phyloP scores from a whole-genome alignment of 768 basidiomycete genomes.

The Lactifluus rugatus region DNA sequence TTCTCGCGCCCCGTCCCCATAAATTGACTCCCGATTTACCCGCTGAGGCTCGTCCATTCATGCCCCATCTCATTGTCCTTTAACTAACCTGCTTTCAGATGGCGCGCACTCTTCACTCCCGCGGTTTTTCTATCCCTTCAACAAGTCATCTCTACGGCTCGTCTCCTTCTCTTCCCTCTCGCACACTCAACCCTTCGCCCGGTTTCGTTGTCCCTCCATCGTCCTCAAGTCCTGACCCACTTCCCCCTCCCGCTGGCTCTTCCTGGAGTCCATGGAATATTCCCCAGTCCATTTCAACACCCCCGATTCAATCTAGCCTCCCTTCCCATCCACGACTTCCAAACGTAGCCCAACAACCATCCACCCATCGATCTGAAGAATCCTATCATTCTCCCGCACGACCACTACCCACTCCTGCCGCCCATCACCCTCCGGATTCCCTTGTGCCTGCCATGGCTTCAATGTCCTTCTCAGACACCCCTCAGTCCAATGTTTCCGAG shows the following conservation, averaged over 20 bases:
- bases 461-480: slow-evolving; percentile 19
- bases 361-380: not conserved
- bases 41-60: slow-evolving; percentile 42
- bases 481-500: slow-evolving; percentile 21
- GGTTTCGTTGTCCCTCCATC: slow-evolving; percentile 15
- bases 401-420: not conserved
- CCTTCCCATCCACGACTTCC: slow-evolving; percentile 21
- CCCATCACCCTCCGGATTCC: slow-evolving; percentile 5
- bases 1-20: slow-evolving; percentile 60
- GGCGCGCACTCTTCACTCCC: slow-evolving; percentile 46
- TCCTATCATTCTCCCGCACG: not conserved
- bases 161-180: slow-evolving; percentile 24
- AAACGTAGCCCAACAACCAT: slow-evolving; percentile 17
- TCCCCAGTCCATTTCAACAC: slow-evolving; percentile 23
- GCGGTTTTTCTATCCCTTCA: slow-evolving; percentile 18
- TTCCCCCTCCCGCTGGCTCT: slow-evolving; percentile 21
- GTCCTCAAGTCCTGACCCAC: not conserved
- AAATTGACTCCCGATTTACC: slow-evolving; percentile 51
- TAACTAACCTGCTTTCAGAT: slow-evolving; percentile 36
- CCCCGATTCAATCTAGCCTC: slow-evolving; percentile 20
- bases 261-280: slow-evolving; percentile 25
- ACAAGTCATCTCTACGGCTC: slow-evolving; percentile 14
- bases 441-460: slow-evolving; percentile 19
- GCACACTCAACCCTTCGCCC: slow-evolving; percentile 18
- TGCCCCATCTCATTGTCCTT: slow-evolving; percentile 6